Conservation (phyloP, 495 filamentous ascomycete genomes). For the Astrothelium macrocarpum region DNA sequence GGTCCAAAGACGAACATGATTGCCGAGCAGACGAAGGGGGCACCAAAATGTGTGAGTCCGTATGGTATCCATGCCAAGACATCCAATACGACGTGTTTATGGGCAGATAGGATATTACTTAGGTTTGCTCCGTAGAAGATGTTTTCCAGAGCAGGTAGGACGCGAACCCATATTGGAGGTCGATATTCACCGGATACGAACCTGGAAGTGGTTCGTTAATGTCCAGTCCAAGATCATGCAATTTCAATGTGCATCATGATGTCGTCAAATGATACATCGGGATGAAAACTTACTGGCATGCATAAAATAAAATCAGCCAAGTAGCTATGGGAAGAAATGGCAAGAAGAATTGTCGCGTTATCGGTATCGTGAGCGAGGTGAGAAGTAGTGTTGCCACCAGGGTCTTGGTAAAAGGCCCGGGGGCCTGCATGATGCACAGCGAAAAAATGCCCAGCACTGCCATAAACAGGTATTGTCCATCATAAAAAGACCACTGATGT, state of each 20-base stretch:
- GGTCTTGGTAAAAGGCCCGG: conserved; percentile 63
- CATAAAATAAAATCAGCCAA: conserved; percentile 82
- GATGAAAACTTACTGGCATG: conserved; percentile 63
- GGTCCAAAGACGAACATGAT: conserved; percentile 81
- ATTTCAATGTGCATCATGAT: conserved; percentile 11
- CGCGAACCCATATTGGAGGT: conserved; percentile 86
- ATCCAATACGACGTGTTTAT: conserved; percentile 70
- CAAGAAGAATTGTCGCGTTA: conserved; percentile 83
- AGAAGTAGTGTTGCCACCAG: conserved; percentile 55
- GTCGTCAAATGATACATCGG: not conserved
- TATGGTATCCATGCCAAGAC: conserved; percentile 91
- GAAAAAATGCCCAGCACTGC: conserved; percentile 69
- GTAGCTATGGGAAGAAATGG: conserved; percentile 75
- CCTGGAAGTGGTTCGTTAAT: conserved; percentile 35
- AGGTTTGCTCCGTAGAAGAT: conserved; percentile 93
- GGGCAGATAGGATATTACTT: conserved; percentile 86
- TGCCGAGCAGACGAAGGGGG: conserved; percentile 62
- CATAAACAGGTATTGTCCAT: conserved; percentile 74
- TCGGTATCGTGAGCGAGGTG: conserved; percentile 66
- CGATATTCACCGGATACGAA: conserved; percentile 80
- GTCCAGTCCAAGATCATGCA: not conserved
- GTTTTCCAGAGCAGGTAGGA: conserved; percentile 91
- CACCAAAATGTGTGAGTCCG: conserved; percentile 77
- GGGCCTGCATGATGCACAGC: conserved; percentile 64
- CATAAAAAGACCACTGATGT: conserved; percentile 75